Conservation (phyloP, 1,139 yeast genomes). For the Eremothecium coryli region DNA sequence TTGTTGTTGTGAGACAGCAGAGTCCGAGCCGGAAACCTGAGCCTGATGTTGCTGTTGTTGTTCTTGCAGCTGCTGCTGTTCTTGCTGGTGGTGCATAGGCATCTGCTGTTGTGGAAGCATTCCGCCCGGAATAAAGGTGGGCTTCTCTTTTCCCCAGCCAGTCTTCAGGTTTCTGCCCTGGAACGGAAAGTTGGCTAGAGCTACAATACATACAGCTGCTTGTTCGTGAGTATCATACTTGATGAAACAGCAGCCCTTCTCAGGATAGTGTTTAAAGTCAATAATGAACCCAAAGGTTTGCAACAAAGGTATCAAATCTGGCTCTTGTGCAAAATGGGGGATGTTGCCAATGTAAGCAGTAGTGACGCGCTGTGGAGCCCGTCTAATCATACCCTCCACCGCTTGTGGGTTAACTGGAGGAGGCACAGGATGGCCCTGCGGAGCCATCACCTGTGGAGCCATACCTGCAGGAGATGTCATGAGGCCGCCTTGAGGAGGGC, state of each 20-base stretch:
- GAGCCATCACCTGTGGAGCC: constrained; percentile 19
- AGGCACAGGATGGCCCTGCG: constrained; percentile 24
- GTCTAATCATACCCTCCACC: constrained; percentile 63
- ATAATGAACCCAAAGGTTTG: constrained; percentile 76
- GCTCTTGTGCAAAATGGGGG: constrained; percentile 65
- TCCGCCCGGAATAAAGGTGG: constrained; percentile 31
- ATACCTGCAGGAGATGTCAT: constrained; percentile 7
- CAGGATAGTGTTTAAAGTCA: constrained; percentile 73
- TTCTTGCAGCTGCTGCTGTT: too few relatives aligned
- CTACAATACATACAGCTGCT: constrained; percentile 83
- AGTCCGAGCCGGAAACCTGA: too few relatives aligned
- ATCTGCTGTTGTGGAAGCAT: constrained; percentile 7
- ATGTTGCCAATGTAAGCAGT: constrained; percentile 84
- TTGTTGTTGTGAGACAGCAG: too few relatives aligned
- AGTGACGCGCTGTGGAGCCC: constrained; percentile 65
- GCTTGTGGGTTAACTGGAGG: constrained; percentile 41
- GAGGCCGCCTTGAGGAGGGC: constrained; percentile 9
- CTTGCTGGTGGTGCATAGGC: too few relatives aligned
- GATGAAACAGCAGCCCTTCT: constrained; percentile 53
- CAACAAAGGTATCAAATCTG: constrained; percentile 65
- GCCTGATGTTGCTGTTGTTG: too few relatives aligned
- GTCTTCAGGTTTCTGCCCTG: constrained; percentile 75
- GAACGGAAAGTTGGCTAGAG: constrained; percentile 62
- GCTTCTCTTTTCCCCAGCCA: constrained; percentile 78
- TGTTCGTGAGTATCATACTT: constrained; percentile 79